phyloP scores from a whole-genome alignment of 257 asterid species.

The Solanum chilense region DNA sequence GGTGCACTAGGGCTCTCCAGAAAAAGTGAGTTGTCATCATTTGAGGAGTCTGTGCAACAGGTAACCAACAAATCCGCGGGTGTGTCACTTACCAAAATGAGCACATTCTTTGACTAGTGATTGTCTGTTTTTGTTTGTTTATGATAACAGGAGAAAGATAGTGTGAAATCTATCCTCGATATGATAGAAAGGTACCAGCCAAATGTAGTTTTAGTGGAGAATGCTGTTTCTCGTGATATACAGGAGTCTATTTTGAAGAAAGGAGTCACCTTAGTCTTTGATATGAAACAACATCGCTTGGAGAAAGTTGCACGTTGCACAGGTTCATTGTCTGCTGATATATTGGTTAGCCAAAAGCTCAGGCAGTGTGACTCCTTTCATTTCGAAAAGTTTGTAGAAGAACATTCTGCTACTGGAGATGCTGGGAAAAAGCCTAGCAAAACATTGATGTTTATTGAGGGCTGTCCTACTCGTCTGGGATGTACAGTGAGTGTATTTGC shows the following conservation, averaged over 20 bases:
- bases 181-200: slow-evolving; percentile 79
- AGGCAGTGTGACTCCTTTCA: slow-evolving; percentile 75
- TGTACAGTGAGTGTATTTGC: slow-evolving; percentile 55
- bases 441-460: slow-evolving; percentile 89
- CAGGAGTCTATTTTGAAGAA: slow-evolving; percentile 77
- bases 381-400: slow-evolving; percentile 79
- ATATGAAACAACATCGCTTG: slow-evolving; percentile 90
- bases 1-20: slow-evolving; percentile 80
- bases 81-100: not conserved
- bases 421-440: slow-evolving; percentile 66
- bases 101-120: not conserved
- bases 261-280: slow-evolving; percentile 81
- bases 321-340: slow-evolving; percentile 60
- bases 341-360: slow-evolving; percentile 45
- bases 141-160: slow-evolving; percentile 55
- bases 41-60: slow-evolving; percentile 67
- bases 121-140: not conserved
- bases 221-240: slow-evolving; percentile 83
- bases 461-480: slow-evolving; percentile 76
- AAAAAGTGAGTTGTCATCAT: slow-evolving; percentile 56
- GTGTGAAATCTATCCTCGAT: slow-evolving; percentile 47
- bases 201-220: slow-evolving; percentile 86
- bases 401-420: slow-evolving; percentile 49
- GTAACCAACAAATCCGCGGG: slow-evolving; percentile 20
- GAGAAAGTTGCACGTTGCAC: slow-evolving; percentile 87